Base-by-base conservation (phyloP, 306 rosid species). In the Oemleria cerasiformis region DNA sequence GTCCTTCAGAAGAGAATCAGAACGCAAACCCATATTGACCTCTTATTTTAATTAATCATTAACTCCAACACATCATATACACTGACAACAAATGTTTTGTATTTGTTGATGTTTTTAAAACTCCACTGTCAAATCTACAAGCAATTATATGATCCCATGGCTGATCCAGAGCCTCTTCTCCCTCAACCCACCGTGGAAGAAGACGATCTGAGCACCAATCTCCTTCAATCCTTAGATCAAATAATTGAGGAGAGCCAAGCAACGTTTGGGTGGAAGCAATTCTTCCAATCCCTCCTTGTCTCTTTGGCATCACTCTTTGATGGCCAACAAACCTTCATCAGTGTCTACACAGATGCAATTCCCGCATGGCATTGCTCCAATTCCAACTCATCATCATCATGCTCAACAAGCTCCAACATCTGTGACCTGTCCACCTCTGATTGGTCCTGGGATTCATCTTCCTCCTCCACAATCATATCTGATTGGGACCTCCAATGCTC, bases 331-430 rank as follows among this genome's bases (percentile, higher is more conserved):
- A 40, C 80, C 4, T 86, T 83, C 84, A 78, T 81, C 45, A 76
- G 73, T 10, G 54, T 86, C 71, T 79, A 61, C 68, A 44, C 87
- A 0, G 86, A 83, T 11, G 78, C 84, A 10, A 62, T 63, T 14
- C 90, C 87, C 8, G 34, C 78, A 36, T 82, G 86, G 88, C 84
- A 85, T 73, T 85, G 88, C 75, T 75, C 69, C 17, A 40, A 62
- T 48, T 19, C 40, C 38, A 8, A 21, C 17, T 39, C 72, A 10
- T 9, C 64, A 38, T 13, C 64, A 6, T n/a, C 36, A 10, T 74
- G 80, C 23, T 61, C 55, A 49, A 73, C 82, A 48, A 20, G 55
- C 55, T 81, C 84, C 15, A 21, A 74, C 9, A 76, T 85, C 6
- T 85, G 89, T 73, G 59, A 82, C 2, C 70, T 85, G 8, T 62